phyloP scores from a whole-genome alignment of 148 eudicot genomes.

The Simmondsia chinensis region DNA sequence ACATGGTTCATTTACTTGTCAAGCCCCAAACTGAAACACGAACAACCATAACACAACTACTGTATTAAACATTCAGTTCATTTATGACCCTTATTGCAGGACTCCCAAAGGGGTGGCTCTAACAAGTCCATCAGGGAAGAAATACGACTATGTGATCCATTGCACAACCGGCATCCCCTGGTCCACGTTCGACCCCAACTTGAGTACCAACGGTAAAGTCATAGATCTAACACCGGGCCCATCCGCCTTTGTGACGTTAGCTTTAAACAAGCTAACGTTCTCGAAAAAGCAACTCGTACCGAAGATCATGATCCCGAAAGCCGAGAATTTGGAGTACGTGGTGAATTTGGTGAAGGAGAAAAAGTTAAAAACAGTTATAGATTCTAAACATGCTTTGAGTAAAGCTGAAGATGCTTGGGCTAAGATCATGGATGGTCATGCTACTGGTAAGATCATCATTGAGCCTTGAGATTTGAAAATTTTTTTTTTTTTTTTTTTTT shows the following conservation, averaged over 20 bases:
- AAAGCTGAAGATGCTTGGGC: conserved; percentile 59
- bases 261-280: conserved; percentile 30
- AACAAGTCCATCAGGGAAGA: conserved; percentile 48
- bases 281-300: conserved; percentile 43
- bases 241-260: conserved; percentile 19
- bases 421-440: too few relatives aligned
- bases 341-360: conserved; percentile 44
- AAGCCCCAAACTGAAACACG: too few relatives aligned
- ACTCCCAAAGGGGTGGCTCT: conserved; percentile 43
- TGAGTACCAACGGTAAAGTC: conserved; percentile 38
- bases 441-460: conserved; percentile 49
- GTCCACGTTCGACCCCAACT: too few relatives aligned
- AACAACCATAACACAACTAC: too few relatives aligned
- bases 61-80: too few relatives aligned
- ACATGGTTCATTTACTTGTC: too few relatives aligned
- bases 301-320: conserved; percentile 14
- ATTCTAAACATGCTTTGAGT: conserved; percentile 31
- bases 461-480: conserved; percentile 25
- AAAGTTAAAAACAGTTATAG: conserved; percentile 40
- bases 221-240: conserved; percentile 36
- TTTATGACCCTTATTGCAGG: too few relatives aligned
- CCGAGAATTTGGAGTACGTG: conserved; percentile 24
- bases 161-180: too few relatives aligned
- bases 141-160: too few relatives aligned
- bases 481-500: too few relatives aligned